Evolutionary conservation across 2,329 filamentous ascomycete species (phyloP).

Genomic region (Metarhizium guizhouense): DNA sequence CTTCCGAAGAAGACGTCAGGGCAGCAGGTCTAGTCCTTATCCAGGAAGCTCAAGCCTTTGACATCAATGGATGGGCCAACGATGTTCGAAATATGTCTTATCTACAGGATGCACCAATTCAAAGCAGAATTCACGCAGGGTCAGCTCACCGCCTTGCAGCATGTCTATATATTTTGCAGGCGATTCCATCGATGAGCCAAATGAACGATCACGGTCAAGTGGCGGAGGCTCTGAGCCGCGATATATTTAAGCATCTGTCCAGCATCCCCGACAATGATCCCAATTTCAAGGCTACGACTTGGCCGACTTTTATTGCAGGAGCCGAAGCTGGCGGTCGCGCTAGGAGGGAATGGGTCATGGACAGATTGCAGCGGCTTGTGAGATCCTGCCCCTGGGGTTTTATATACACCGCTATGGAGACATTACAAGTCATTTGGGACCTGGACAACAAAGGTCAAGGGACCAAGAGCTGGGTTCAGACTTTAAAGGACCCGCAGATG

Average conservation of each 20-base stretch:
- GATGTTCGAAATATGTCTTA: slow-evolving; percentile 24
- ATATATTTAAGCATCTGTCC: slow-evolving; percentile 38
- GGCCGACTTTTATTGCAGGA: slow-evolving; percentile 48
- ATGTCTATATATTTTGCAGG: slow-evolving; percentile 37
- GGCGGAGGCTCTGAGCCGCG: slow-evolving; percentile 28
- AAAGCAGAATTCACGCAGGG: slow-evolving; percentile 30
- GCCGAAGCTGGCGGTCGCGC: slow-evolving; percentile 36
- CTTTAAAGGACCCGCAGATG: slow-evolving; percentile 30
- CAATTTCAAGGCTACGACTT: slow-evolving; percentile 47
- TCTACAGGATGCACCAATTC: slow-evolving; percentile 23
- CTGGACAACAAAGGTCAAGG: slow-evolving; percentile 22
- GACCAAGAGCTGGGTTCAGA: slow-evolving; percentile 32
- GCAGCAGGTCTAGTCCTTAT: slow-evolving; percentile 25
- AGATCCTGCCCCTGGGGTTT: slow-evolving; percentile 39
- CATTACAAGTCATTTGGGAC: slow-evolving; percentile 34
- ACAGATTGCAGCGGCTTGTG: slow-evolving; percentile 32
- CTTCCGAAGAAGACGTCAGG: slow-evolving; percentile 20
- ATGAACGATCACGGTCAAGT: slow-evolving; percentile 17
- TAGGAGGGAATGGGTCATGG: slow-evolving; percentile 38
- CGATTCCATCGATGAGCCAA: slow-evolving; percentile 21
- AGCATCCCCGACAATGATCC: slow-evolving; percentile 38
- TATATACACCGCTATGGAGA: slow-evolving; percentile 35
- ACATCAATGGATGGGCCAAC: slow-evolving; percentile 32
- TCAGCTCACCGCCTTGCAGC: slow-evolving; percentile 33
- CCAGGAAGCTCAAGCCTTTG: slow-evolving; percentile 27